Conservation (phyloP, 352 stramenopile species). For the Pythium biforme region DNA sequence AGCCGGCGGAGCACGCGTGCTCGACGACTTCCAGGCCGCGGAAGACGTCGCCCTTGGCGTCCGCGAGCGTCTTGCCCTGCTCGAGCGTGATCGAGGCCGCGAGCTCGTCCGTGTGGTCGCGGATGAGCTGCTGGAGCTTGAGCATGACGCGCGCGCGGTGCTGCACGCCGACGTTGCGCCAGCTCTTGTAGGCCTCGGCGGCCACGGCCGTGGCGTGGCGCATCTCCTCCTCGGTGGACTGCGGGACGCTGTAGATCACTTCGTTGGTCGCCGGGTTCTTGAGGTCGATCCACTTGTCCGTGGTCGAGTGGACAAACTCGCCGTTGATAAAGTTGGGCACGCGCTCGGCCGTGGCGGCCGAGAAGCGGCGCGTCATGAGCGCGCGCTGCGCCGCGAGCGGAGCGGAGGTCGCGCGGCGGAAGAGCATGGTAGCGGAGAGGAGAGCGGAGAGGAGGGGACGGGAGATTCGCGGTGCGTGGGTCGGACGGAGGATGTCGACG, state of each 20-base stretch:
- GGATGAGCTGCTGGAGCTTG: slow-evolving; percentile 95
- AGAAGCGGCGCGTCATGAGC: slow-evolving; percentile 13
- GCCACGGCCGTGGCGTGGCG: slow-evolving; percentile 73
- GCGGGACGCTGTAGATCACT: slow-evolving; percentile 82
- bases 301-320: slow-evolving; percentile 91
- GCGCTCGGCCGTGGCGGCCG: slow-evolving; percentile 17
- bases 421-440: slow-evolving; percentile 21
- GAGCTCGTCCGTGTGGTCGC: slow-evolving; percentile 93
- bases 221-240: slow-evolving; percentile 89
- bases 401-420: slow-evolving; percentile 20
- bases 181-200: slow-evolving; percentile 88
- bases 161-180: slow-evolving; percentile 93
- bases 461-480: slow-evolving; percentile 1
- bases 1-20: slow-evolving; percentile 71
- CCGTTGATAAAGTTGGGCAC: slow-evolving; percentile 91
- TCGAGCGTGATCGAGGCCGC: slow-evolving; percentile 94
- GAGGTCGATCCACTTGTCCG: slow-evolving; percentile 91
- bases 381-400: slow-evolving; percentile 8
- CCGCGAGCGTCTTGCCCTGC: slow-evolving; percentile 91
- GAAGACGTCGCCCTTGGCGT: slow-evolving; percentile 97
- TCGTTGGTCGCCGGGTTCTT: slow-evolving; percentile 91
- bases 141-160: slow-evolving; percentile 94
- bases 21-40: slow-evolving; percentile 90
- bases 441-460: neutral
- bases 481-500: slow-evolving; percentile 1